Evolutionary conservation across 164 flowering plant species (phyloP).

Genomic region (Chloranthus sessilifolius): DNA sequence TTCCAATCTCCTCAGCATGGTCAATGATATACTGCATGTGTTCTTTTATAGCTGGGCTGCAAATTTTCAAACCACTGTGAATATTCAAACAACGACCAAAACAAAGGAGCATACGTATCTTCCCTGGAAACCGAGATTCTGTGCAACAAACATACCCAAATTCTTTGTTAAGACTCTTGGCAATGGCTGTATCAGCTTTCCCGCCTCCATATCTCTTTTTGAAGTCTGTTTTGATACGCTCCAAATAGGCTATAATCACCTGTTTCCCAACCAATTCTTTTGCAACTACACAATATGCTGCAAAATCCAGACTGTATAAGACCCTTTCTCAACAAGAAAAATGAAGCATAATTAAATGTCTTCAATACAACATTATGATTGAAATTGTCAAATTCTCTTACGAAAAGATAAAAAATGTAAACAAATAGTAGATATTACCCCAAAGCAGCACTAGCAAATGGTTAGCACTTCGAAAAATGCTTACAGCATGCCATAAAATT

Average conservation of each 20-base stretch:
- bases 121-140: not conserved
- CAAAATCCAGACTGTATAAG: constrained; percentile 12
- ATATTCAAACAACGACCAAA: not conserved
- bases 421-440: not conserved
- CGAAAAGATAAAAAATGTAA: not conserved
- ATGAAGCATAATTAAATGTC: not conserved
- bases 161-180: constrained; percentile 90
- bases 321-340: not conserved
- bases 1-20: constrained; percentile 87
- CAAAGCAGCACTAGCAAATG: not conserved
- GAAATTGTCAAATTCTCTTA: not conserved
- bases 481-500: too few species aligned
- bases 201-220: constrained; percentile 87
- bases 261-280: constrained; percentile 80
- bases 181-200: constrained; percentile 81
- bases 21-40: constrained; percentile 86
- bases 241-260: constrained; percentile 77
- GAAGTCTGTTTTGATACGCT: constrained; percentile 76
- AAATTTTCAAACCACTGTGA: not conserved
- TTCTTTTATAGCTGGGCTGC: constrained; percentile 81
- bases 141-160: constrained; percentile 56
- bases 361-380: not conserved
- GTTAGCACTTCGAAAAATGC: not conserved
- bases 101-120: too few species aligned
- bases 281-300: constrained; percentile 96